phyloP scores from a whole-genome alignment of 2,329 filamentous ascomycete species.

The Aureobasidium sp. region DNA sequence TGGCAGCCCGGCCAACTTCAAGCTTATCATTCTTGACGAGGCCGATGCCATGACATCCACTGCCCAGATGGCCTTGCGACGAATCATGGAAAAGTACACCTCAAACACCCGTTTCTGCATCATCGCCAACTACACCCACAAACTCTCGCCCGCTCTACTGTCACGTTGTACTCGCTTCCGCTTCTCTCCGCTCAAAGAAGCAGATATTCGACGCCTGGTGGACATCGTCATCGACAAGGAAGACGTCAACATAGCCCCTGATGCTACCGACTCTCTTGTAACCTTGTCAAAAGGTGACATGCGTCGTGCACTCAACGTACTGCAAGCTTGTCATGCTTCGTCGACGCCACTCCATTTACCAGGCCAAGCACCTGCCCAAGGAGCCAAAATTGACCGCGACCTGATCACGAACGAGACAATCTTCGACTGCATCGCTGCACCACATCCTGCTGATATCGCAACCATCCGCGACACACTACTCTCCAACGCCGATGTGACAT shows the following conservation, averaged over 20 bases:
- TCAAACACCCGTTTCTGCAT: slow-evolving; percentile 97
- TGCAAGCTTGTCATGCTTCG: slow-evolving; percentile 93
- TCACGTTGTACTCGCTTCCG: slow-evolving; percentile 92
- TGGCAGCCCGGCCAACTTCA: slow-evolving; percentile 53
- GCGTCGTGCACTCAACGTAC: slow-evolving; percentile 86
- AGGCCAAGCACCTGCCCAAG: slow-evolving; percentile 40
- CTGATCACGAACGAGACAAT: slow-evolving; percentile 87
- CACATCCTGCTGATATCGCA: slow-evolving; percentile 79
- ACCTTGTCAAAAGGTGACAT: slow-evolving; percentile 91
- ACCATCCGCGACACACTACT: slow-evolving; percentile 80
- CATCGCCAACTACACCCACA: slow-evolving; percentile 98
- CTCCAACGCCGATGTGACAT: slow-evolving; percentile 77
- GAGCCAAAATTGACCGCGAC: slow-evolving; percentile 63
- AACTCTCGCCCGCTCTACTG: slow-evolving; percentile 84
- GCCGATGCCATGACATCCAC: slow-evolving; percentile 99
- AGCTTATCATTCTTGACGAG: slow-evolving; percentile 95
- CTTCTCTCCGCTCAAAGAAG: slow-evolving; percentile 87
- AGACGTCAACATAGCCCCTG: slow-evolving; percentile 70
- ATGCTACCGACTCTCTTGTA: slow-evolving; percentile 78
- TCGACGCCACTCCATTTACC: slow-evolving; percentile 55
- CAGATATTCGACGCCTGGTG: slow-evolving; percentile 75
- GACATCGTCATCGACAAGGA: slow-evolving; percentile 88
- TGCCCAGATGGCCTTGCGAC: slow-evolving; percentile 90
- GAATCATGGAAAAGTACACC: slow-evolving; percentile 99
- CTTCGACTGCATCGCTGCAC: slow-evolving; percentile 94